Percentiles rank a stretch among this genome's conserved stretches.
phyloP scores from a whole-genome alignment of 345 rosid species.

The Salix udensis region DNA sequence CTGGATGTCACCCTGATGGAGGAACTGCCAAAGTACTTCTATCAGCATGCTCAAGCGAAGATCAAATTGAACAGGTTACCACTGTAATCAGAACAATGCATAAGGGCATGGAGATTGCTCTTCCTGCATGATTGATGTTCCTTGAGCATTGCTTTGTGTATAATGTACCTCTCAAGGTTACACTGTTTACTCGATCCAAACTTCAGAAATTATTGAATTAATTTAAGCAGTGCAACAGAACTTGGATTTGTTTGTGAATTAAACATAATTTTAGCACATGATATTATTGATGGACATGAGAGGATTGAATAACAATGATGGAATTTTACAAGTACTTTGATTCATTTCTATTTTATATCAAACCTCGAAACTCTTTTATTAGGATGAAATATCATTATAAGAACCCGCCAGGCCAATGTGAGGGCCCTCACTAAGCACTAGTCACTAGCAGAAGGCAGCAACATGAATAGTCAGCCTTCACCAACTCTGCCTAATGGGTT shows the following conservation, averaged over 20 bases:
- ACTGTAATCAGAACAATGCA: slow-evolving; percentile 77
- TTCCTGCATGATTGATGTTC: slow-evolving; percentile 26
- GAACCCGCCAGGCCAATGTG: neutral
- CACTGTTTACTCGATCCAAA: too few species aligned
- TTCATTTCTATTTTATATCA: too few species aligned
- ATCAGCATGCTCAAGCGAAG: slow-evolving; percentile 69
- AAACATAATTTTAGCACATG: too few species aligned
- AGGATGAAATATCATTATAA: too few species aligned
- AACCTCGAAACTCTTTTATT: too few species aligned
- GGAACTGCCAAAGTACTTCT: slow-evolving; percentile 84
- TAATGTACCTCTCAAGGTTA: too few species aligned
- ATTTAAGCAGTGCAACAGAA: too few species aligned
- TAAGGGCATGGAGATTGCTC: slow-evolving; percentile 35
- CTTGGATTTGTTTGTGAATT: too few species aligned
- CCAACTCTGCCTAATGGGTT: slow-evolving; percentile 22
- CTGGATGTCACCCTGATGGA: slow-evolving; percentile 81
- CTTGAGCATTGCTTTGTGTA: neutral
- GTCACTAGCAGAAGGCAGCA: neutral
- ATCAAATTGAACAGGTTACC: slow-evolving; percentile 75
- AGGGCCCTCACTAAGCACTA: neutral
- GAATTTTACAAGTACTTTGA: too few species aligned
- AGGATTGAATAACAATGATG: neutral
- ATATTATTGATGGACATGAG: too few species aligned
- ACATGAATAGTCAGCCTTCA: slow-evolving; percentile 12
- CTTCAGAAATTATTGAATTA: too few species aligned